Percentiles rank a stretch among this genome's conserved stretches.
These are phyloP conservation scores for Ceratocystis papillata DNA, from an alignment of 2,329 filamentous ascomycete genomes.

Conservation along the genomic window DNA sequence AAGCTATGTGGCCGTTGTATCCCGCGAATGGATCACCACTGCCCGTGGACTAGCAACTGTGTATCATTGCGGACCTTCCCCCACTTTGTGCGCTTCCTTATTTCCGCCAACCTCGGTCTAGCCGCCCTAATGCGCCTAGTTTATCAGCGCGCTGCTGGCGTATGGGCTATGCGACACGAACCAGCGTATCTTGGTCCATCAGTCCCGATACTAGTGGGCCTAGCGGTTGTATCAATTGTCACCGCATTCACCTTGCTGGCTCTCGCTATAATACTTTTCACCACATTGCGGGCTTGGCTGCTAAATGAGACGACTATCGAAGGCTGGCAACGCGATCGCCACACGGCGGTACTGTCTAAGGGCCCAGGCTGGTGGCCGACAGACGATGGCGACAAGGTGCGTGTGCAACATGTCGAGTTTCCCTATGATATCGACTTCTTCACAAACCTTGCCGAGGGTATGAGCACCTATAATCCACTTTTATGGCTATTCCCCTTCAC, in stretches of 20 bases:
- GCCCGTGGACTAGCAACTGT: slow-evolving; percentile 75
- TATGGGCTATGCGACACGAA: slow-evolving; percentile 56
- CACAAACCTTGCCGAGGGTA: slow-evolving; percentile 61
- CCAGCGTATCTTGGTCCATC: slow-evolving; percentile 66
- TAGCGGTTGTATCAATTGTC: slow-evolving; percentile 50
- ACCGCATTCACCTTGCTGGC: slow-evolving; percentile 51
- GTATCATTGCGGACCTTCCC: slow-evolving; percentile 73
- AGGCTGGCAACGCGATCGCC: slow-evolving; percentile 59
- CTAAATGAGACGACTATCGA: slow-evolving; percentile 74
- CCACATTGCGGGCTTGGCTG: slow-evolving; percentile 49
- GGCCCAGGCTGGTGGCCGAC: slow-evolving; percentile 35
- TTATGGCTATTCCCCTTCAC: slow-evolving; percentile 61
- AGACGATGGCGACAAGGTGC: slow-evolving; percentile 35
- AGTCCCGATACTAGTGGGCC: slow-evolving; percentile 45
- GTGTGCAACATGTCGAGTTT: slow-evolving; percentile 58
- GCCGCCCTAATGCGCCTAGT: slow-evolving; percentile 52
- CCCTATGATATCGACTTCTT: slow-evolving; percentile 73
- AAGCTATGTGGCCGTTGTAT: slow-evolving; percentile 63
- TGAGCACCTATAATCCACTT: slow-evolving; percentile 57
- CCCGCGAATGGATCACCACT: slow-evolving; percentile 78
- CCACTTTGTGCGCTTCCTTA: slow-evolving; percentile 68
- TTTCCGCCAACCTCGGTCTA: slow-evolving; percentile 56
- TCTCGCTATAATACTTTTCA: slow-evolving; percentile 54
- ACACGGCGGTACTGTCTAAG: slow-evolving; percentile 46
- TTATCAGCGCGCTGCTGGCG: slow-evolving; percentile 43